Evolutionary conservation across 2,329 filamentous ascomycete genomes (phyloP), one percentile per base, ranked within the genome.

Genomic region (Endoconidiophora polonica): DNA sequence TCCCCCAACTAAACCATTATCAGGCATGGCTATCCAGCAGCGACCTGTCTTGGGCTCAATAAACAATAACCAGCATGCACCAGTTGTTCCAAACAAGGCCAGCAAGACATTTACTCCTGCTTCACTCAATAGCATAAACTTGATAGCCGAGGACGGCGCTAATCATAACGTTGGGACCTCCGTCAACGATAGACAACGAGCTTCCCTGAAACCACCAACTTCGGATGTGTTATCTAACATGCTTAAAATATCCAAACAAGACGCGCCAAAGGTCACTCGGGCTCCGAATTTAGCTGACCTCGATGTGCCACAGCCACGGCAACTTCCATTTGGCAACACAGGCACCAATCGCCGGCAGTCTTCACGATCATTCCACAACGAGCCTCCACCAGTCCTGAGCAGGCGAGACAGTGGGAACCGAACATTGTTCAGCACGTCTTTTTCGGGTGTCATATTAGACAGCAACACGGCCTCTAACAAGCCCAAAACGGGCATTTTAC

Each of bases 281-380:
- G 4, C 29, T 29, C 41, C 42, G 4, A 42, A 37, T 2, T n/a
- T 52, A 20, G 29, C 46, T 3, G 50, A 44, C 16, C 50, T 52
- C 4, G 50, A 48, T 24, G 50, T 52, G 9, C 50, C 50, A 20
- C 40, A 46, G 16, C 50, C 50, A 14, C 36, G 50, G 3, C 46
- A 48, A 38, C 46, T 52, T 4, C 50, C 50, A 26, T 52, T 52
- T 37, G 46, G 49, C 20, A 42, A 37, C 24, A 36, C 16, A 26
- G 6, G n/a, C 3, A 20, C 20, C 20, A 12, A 24, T 18, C 46
- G 50, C 4, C 37, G 23, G n/a, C 37, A 43, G 1, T 26, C 44
- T 9, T 38, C 42, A 9, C 41, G 39, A 9, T 49, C 46, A 22
- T 52, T 49, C 7, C 37, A 46, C 12, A 42, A 46, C 18, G 50